Evolutionary conservation across 2,329 filamentous ascomycete species (phyloP), one percentile per base, ranked within the genome.

Genomic region (Fusarium sp.): DNA sequence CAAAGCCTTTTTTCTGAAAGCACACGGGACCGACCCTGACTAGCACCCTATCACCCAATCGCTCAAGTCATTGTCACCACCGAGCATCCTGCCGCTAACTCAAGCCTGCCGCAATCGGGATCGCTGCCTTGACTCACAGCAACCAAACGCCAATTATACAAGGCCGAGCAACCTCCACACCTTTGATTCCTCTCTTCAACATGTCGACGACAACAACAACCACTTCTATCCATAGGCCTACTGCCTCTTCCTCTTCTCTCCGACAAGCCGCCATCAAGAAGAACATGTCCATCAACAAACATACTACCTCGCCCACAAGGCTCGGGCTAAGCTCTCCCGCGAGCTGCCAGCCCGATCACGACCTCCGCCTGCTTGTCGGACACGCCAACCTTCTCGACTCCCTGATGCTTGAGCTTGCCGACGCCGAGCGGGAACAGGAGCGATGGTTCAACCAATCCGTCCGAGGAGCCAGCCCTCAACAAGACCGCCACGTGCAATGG

Each of bases 361-460:
- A 98, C 88, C 94, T 99, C 74, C 92, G 96, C 82, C 91, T 97
- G 54, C 93, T 99, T 71, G 97, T 99, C 79, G 97, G 96, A 80
- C 97, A 99, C 86, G 97, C 97, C 87, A 99, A 98, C 89, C 93
- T 98, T 57, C 94, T 99, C 83, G 97, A 99, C 87, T 93, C 92
- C 45, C 88, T 99, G 82, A 98, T 98, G 97, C 90, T 97, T 78
- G 88, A 90, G 82, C 94, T 99, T 69, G 94, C 95, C 84, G 94
- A 97, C 69, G 96, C 96, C 81, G 97, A 98, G 88, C 91, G 92
- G 79, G 95, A 98, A 84, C 97, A 98, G 86, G 96, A 98, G 86
- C 92, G 91, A 77, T 98, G 95, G 95, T 98, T 98, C 92, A 97
- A 98, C 90, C 93, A 95, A 84, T 97, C 95, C 72, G 94, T 98